Evolutionary conservation across 768 basidiomycete species (phyloP).

Genomic region (Tephrocybe sp.): DNA sequence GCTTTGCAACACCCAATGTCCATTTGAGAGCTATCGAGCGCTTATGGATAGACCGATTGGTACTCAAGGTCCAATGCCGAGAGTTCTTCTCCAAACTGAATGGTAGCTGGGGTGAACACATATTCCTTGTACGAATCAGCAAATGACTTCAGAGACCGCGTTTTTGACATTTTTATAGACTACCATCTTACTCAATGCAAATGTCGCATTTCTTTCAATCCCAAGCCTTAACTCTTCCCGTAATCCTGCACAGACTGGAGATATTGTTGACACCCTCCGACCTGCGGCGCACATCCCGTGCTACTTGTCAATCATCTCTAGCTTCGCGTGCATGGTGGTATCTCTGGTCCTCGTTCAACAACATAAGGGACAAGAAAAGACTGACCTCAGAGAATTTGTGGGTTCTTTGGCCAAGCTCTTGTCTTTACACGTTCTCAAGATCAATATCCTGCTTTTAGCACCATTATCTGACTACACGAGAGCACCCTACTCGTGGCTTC

Average conservation of each 20-base stretch:
- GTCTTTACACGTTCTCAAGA: no score
- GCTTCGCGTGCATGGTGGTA: constrained; percentile 1
- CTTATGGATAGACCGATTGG: neutral
- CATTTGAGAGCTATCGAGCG: constrained; percentile 1
- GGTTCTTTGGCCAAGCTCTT: no score
- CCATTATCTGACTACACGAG: neutral
- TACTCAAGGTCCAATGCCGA: neutral
- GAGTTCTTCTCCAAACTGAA: constrained; percentile 1
- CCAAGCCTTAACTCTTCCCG: neutral
- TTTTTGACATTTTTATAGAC: neutral
- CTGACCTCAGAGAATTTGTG: neutral
- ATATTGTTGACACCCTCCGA: neutral
- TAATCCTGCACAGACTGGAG: neutral
- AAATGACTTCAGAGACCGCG: neutral
- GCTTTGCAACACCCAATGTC: neutral
- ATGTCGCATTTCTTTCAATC: constrained; percentile 2
- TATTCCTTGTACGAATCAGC: neutral
- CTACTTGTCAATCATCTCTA: constrained; percentile 1
- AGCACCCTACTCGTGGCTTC: neutral
- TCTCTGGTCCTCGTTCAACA: neutral
- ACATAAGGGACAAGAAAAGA: constrained; percentile 1
- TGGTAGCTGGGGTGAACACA: neutral
- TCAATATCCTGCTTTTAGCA: neutral
- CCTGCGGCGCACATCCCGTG: neutral
- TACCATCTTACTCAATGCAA: neutral